Evolutionary conservation across 352 stramenopile genomes (phyloP).

Genomic region (Plasmopara viticola): DNA sequence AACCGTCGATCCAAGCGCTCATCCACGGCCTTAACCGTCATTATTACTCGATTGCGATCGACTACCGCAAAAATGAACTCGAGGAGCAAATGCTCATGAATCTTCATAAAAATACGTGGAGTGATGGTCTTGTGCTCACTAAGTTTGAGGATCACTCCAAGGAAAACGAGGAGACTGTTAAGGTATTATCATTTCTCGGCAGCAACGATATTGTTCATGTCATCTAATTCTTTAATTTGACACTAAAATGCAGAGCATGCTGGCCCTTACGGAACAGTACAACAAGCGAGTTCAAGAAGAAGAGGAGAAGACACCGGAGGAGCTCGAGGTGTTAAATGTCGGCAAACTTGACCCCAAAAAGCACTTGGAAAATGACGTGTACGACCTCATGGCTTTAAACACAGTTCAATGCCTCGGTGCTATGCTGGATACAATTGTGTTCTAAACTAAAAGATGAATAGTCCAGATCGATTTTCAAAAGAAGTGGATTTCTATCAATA

Average conservation of each 20-base stretch:
- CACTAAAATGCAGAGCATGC: conserved; percentile 68
- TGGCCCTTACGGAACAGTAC: conserved; percentile 94
- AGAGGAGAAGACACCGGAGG: conserved; percentile 95
- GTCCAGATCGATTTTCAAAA: too few species aligned
- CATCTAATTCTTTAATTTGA: conserved; percentile 66
- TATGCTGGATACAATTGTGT: conserved; percentile 99
- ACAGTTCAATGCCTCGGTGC: conserved; percentile 97
- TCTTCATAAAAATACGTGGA: conserved; percentile 98
- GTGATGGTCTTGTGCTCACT: conserved; percentile 89
- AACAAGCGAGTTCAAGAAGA: conserved; percentile 93
- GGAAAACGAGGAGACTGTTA: conserved; percentile 90
- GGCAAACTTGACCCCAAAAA: conserved; percentile 95
- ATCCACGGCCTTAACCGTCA: conserved; percentile 99
- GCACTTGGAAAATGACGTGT: conserved; percentile 91
- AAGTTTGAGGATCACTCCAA: conserved; percentile 94
- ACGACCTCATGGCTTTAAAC: conserved; percentile 97
- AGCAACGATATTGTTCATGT: neutral
- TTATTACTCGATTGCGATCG: conserved; percentile 97
- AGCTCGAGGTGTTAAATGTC: conserved; percentile 97
- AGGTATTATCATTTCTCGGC: conserved; percentile 33
- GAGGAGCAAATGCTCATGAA: conserved; percentile 99
- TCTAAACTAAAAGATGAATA: conserved; percentile 45
- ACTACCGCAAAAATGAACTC: conserved; percentile 99
- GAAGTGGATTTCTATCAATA: too few species aligned
- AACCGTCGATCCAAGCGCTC: conserved; percentile 97